Percentiles rank a stretch among this genome's conserved stretches.
These are phyloP conservation scores for Lactarius sanguifluus DNA, from an alignment of 768 basidiomycete species.

Conservation along the genomic window DNA sequence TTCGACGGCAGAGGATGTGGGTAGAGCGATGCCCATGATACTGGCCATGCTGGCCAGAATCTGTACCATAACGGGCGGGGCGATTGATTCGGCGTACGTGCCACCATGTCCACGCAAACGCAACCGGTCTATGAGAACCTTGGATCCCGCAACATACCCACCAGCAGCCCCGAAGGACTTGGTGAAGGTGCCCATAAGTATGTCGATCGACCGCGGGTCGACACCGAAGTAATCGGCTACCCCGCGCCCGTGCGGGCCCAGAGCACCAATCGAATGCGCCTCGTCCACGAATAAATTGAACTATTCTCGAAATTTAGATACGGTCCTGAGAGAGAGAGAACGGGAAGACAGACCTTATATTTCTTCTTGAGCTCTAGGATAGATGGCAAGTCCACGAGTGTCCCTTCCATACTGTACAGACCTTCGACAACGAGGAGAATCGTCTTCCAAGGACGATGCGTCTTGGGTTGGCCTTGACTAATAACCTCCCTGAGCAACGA, in stretches of 20 bases:
- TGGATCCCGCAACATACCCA: conserved; percentile 89
- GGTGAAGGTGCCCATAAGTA: conserved; percentile 99
- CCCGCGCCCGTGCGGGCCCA: conserved; percentile 93
- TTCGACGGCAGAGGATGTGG: conserved; percentile 35
- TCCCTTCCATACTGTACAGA: conserved; percentile 99
- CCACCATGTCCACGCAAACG: conserved; percentile 80
- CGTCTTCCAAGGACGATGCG: conserved; percentile 99
- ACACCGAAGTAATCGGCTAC: conserved; percentile 93
- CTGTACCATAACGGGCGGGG: conserved; percentile 89
- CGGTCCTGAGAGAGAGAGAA: not conserved
- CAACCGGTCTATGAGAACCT: conserved; percentile 75
- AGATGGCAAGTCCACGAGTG: conserved; percentile 77
- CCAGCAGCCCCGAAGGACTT: conserved; percentile 93
- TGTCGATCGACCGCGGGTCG: conserved; percentile 76
- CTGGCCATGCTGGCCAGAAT: conserved; percentile 90
- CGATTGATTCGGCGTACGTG: conserved; percentile 85
- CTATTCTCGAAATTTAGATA: conserved; percentile 41
- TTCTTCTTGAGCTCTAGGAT: conserved; percentile 86
- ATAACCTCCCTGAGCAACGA: conserved; percentile 82
- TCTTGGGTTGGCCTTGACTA: conserved; percentile 96
- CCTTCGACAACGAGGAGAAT: conserved; percentile 95
- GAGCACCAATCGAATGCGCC: conserved; percentile 95
- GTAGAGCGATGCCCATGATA: conserved; percentile 82
- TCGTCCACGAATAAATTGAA: conserved; percentile 97
- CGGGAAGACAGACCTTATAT: conserved; percentile 72